Evolutionary conservation across 2,329 filamentous ascomycete species (phyloP).

Genomic region (Sarocladium brachiariae): DNA sequence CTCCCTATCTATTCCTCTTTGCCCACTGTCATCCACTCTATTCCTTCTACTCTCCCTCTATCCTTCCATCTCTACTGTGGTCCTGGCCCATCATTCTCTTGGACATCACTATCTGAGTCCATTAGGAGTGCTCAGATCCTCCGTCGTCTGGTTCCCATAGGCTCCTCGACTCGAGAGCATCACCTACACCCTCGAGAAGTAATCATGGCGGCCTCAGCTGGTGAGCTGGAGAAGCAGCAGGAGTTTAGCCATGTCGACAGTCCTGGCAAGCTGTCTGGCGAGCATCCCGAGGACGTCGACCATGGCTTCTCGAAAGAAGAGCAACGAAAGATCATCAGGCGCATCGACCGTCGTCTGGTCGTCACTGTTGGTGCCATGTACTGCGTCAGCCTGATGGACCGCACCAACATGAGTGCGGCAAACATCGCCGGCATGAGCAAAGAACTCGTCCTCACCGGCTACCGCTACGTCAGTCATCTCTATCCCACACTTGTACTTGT

Average conservation of each 20-base stretch:
- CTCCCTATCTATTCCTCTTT: not conserved
- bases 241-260: slow-evolving; percentile 21
- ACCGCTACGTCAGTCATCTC: slow-evolving; percentile 34
- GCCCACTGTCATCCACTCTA: not conserved
- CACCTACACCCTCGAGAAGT: not conserved
- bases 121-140: too few species aligned
- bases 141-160: too few species aligned
- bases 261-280: slow-evolving; percentile 17
- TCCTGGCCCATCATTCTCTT: too few species aligned
- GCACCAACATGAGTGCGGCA: slow-evolving; percentile 68
- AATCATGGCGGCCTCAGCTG: slow-evolving; percentile 3
- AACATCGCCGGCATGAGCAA: slow-evolving; percentile 59
- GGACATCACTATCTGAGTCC: too few species aligned
- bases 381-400: slow-evolving; percentile 70
- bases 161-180: too few species aligned
- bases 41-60: too few species aligned
- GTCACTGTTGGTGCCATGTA: slow-evolving; percentile 60
- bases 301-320: slow-evolving; percentile 52
- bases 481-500: too few species aligned
- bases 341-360: slow-evolving; percentile 61
- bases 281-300: slow-evolving; percentile 22
- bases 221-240: slow-evolving; percentile 20
- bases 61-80: too few species aligned
- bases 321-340: slow-evolving; percentile 59
- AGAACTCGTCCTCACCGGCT: slow-evolving; percentile 39